A percentile compares a stretch with the other conserved stretches of the same genome.
These are phyloP conservation scores for Chlamydomonas applanata DNA, from an alignment of 139 green algal species.

Conservation along the genomic window DNA sequence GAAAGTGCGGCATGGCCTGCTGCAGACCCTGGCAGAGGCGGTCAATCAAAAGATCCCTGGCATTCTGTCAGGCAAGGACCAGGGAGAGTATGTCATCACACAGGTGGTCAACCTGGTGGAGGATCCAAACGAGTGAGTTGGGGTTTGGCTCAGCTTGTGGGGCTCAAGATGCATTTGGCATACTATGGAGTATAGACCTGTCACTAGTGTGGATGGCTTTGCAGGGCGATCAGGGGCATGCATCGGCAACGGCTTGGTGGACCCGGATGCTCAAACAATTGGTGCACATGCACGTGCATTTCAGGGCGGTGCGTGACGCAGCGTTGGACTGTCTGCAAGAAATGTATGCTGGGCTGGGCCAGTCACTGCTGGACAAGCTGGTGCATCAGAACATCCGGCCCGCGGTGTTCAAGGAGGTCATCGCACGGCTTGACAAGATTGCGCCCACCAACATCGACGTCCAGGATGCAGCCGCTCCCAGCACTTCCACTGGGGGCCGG, in stretches of 20 bases:
- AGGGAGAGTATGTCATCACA: conserved; percentile 35
- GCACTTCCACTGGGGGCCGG: background rate
- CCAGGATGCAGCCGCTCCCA: background rate
- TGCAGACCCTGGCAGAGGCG: conserved; percentile 56
- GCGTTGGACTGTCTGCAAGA: conserved; percentile 46
- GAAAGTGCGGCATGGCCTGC: conserved; percentile 52
- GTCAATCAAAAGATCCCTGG: conserved; percentile 5
- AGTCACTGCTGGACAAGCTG: conserved; percentile 30
- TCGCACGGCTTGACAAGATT: conserved; percentile 14
- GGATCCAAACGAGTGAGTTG: conserved; percentile 39
- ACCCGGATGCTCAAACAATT: too few relatives aligned
- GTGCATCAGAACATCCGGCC: conserved; percentile 16
- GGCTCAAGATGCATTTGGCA: too few relatives aligned
- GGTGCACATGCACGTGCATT: too few relatives aligned
- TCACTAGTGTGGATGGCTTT: too few relatives aligned
- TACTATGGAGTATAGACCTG: too few relatives aligned
- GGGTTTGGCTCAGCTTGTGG: too few relatives aligned
- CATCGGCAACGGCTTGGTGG: too few relatives aligned
- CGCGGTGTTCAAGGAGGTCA: conserved; percentile 20
- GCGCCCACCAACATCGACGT: conserved; percentile 1
- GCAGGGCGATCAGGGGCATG: too few relatives aligned
- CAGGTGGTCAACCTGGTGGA: conserved; percentile 43
- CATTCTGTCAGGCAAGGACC: conserved; percentile 3
- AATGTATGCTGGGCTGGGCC: conserved; percentile 30
- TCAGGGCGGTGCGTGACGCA: conserved; percentile 42